Percentiles rank a stretch among this genome's conserved stretches.
Conservation (phyloP, 495 filamentous ascomycete species). For the Aspergillus diversus region DNA sequence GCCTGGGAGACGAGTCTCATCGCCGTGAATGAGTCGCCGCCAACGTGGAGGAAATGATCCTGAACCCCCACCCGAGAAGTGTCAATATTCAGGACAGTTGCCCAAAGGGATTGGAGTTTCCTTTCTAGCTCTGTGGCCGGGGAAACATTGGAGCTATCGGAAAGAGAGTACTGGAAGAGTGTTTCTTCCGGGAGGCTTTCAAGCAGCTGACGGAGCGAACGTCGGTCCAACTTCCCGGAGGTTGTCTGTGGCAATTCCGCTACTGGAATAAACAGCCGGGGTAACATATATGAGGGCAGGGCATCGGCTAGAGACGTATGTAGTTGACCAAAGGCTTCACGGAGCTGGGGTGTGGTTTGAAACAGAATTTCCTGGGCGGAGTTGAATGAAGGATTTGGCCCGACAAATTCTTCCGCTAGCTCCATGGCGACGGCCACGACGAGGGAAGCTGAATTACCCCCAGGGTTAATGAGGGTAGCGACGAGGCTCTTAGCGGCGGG, state of each 20-base stretch:
- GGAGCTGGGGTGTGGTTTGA: conserved; percentile 5
- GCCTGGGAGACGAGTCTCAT: conserved; percentile 33
- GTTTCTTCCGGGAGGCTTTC: not conserved
- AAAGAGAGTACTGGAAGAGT: conserved; percentile 3
- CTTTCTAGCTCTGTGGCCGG: conserved; percentile 2
- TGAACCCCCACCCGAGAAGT: conserved; percentile 19
- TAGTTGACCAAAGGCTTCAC: not conserved
- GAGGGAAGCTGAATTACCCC: not conserved
- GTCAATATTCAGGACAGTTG: conserved; percentile 11
- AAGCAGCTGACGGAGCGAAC: not conserved
- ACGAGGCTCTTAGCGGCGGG: conserved; percentile 4
- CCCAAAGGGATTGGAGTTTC: conserved; percentile 23
- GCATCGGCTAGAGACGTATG: not conserved
- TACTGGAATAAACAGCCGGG: conserved; percentile 3
- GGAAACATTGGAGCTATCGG: not conserved
- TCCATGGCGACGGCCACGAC: not conserved
- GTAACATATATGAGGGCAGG: conserved; percentile 7
- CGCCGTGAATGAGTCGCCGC: conserved; percentile 41
- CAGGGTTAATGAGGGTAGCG: not conserved
- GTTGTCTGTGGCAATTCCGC: conserved; percentile 1
- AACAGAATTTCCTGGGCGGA: conserved; percentile 6
- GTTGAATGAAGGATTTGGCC: not conserved
- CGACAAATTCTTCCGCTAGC: not conserved
- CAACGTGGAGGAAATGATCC: conserved; percentile 31
- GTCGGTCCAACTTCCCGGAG: conserved; percentile 7